Evolutionary conservation across 2,329 filamentous ascomycete genomes (phyloP), one percentile per base, ranked within the genome.

Genomic region (Fusarium proliferatum): DNA sequence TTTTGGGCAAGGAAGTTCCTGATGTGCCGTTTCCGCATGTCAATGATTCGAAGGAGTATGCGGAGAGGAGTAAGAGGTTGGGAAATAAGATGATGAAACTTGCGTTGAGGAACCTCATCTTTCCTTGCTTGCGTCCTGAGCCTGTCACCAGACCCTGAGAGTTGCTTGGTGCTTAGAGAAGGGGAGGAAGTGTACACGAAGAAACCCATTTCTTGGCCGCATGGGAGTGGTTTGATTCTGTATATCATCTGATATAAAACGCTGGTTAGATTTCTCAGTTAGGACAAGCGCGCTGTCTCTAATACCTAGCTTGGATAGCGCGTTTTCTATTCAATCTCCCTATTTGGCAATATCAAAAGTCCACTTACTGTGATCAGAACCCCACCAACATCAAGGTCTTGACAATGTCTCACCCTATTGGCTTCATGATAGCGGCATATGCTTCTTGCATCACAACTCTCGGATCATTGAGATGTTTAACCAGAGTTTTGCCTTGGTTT

Each of bases 1-100:
- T 84, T 28, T 43, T 84, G 19, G 80, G 77, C 0, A 82, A 80
- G 64, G 34, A 78, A 2, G 58, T 80, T 12, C 82, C 81, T 0
- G 59, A 71, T 3, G 70, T 67, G 5, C 68, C 69, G n/a, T 81
- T 81, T 39, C 81, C 81, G 1, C 73, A 73, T 33, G 59, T 75
- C 1, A 82, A 82, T 23, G 77, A 80, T 3, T 42, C 56, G 3
- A 67, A 57, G 6, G 69, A 61, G 36, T 72, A 72, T 30, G 36
- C 28, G 3, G 46, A 23, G 2, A 59, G 70, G 34, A 13, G 33
- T 0, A 73, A 59, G 36, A 49, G 36, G 10, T 1, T 72, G 33
- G 23, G 10, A 0, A 55, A 34, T 0, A 72, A 73, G 64, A 51
- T 72, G 38, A 39, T 70, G 6, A 46, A 42, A 4, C 21, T 19